A percentile compares a stretch with the other conserved stretches of the same genome.
Evolutionary conservation across 331 rosid species (phyloP).

Genomic region (Pyrus hybrid): DNA sequence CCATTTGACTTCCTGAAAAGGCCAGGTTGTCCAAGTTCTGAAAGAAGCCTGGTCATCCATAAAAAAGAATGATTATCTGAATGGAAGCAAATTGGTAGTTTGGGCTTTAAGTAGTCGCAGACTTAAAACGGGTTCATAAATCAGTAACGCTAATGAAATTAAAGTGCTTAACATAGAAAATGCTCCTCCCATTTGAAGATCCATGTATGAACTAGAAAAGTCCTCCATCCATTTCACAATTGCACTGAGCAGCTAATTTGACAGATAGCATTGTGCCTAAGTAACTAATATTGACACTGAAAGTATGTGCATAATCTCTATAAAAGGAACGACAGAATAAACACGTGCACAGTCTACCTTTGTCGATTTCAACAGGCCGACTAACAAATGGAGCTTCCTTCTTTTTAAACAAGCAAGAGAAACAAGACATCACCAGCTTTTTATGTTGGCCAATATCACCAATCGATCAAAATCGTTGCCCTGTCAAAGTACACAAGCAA

Average conservation of each 20-base stretch:
- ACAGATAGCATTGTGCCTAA: neutral
- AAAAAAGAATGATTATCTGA: neutral
- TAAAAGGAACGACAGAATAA: neutral
- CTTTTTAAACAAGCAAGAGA: conserved; percentile 25
- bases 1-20: neutral
- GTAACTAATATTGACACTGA: neutral
- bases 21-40: neutral
- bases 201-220: neutral
- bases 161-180: neutral
- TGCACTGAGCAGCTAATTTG: neutral
- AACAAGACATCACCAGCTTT: conserved; percentile 53
- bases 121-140: neutral
- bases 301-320: neutral
- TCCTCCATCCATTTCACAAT: neutral
- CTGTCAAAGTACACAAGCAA: conserved; percentile 23
- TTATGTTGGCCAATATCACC: conserved; percentile 14
- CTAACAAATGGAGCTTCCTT: conserved; percentile 22
- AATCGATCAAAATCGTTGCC: conserved; percentile 20
- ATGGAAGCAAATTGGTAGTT: neutral
- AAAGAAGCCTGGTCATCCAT: neutral
- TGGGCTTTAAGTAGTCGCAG: neutral
- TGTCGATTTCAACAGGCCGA: conserved; percentile 20
- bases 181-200: neutral
- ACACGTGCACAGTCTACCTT: conserved; percentile 29
- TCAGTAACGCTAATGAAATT: neutral